Percentiles rank a stretch among this genome's conserved stretches.
Conservation (phyloP, 768 basidiomycete genomes). For the Lentinus tigrinus region DNA sequence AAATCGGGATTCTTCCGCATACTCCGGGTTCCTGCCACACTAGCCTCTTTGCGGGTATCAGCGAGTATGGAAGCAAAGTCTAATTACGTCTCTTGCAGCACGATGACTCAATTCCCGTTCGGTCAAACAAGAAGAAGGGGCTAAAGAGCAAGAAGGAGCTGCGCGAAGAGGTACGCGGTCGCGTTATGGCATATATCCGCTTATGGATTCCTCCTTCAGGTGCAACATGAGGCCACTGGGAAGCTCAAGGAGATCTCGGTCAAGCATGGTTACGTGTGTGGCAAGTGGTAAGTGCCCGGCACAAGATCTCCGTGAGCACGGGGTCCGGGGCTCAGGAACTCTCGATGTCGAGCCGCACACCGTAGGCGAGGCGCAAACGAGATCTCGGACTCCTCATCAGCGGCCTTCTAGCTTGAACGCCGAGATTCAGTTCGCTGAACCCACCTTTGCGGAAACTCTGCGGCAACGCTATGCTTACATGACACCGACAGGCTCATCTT, state of each 20-base stretch:
- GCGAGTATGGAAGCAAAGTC: not conserved
- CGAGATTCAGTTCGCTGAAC: too few relatives aligned
- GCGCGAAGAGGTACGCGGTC: slow-evolving; percentile 53
- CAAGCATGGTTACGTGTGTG: slow-evolving; percentile 50
- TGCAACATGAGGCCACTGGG: slow-evolving; percentile 55
- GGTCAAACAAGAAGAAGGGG: slow-evolving; percentile 71
- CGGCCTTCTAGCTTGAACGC: too few relatives aligned
- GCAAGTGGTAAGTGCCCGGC: slow-evolving; percentile 66
- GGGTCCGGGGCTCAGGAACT: too few relatives aligned
- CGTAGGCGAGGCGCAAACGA: too few relatives aligned
- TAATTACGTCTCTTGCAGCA: slow-evolving; percentile 40
- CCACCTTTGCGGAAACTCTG: not conserved
- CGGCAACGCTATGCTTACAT: not conserved
- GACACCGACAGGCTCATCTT: slow-evolving; percentile 58
- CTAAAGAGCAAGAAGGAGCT: slow-evolving; percentile 74
- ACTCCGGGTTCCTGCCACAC: not conserved
- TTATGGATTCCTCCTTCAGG: slow-evolving; percentile 34
- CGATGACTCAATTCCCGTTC: slow-evolving; percentile 61
- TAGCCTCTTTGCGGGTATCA: not conserved
- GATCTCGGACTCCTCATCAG: too few relatives aligned
- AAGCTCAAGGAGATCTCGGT: slow-evolving; percentile 60
- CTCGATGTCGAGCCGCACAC: too few relatives aligned
- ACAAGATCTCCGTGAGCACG: too few relatives aligned
- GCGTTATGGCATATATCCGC: not conserved
- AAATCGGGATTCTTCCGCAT: not conserved